Base-by-base conservation (phyloP, 257 asterid genomes). In the Petunia secreta region DNA sequence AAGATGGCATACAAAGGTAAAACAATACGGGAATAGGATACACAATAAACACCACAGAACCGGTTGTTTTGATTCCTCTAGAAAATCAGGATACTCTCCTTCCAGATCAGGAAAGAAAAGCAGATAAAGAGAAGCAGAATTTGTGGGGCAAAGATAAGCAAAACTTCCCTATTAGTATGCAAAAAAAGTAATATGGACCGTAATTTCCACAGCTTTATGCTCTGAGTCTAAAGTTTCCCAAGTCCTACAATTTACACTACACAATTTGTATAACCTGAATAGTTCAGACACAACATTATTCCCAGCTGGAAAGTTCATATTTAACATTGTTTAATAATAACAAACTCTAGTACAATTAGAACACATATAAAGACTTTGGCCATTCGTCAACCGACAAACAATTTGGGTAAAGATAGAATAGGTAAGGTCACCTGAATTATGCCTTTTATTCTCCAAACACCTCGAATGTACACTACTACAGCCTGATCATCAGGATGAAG, bases 381-480 rank as follows among this genome's bases (percentile, higher is more conserved):
- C 8, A 50, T 36, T 73, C 46, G 13, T 43, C 55, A 44, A 14
- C 8, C 10, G 43, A 46, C 8, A 55, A 53, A 38, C 11, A 9
- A 16, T 59, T 34, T 68, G 16, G 1, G 63, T 15, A 41, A 50
- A 55, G 40, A 76, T 38, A 53, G 9, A 64, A 79, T 44, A 62
- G 48, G 76, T 55, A 64, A 57, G 66, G 39, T 71, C 79, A 94
- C 99, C 99, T 96, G 99, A 87, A 96, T 96, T 43, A 96, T 96
- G 75, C 99, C 99, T 85, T 89, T 96, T 83, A 96, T 94, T 87
- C 98, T 92, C 99, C 98, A 96, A 85, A 93, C 99, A 67, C 99
- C 99, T 15, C 96, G 91, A 67, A 92, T 89, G 66, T 88, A 86
- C 53, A 94, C 89, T 48, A 96, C 99, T 15, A 96, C 83, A 58